phyloP scores from a whole-genome alignment of 208 protist genomes.

The Crithidia expoeki region DNA sequence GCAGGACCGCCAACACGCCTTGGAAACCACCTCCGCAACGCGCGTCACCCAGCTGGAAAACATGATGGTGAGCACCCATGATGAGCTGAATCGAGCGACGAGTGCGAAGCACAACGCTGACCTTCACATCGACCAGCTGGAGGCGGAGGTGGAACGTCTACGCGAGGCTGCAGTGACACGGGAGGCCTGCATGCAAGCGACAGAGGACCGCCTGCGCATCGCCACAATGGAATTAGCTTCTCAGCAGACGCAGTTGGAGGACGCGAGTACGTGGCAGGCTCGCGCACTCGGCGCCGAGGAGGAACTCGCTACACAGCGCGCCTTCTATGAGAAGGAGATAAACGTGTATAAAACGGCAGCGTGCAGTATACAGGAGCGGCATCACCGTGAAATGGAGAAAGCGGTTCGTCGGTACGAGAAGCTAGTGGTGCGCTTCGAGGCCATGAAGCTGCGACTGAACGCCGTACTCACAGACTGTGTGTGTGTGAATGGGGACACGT shows the following conservation, averaged over 20 bases:
- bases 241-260: conserved; percentile 16
- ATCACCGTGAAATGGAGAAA: conserved; percentile 37
- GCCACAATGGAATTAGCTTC: conserved; percentile 19
- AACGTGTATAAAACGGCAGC: conserved; percentile 48
- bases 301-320: conserved; percentile 40
- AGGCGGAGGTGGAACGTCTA: conserved; percentile 37
- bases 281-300: conserved; percentile 35
- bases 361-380: conserved; percentile 39
- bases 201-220: conserved; percentile 30
- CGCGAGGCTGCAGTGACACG: conserved; percentile 12
- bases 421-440: conserved; percentile 39
- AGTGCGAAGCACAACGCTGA: conserved; percentile 10
- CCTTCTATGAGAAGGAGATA: conserved; percentile 48
- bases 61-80: conserved; percentile 21
- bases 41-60: conserved; percentile 12
- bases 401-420: conserved; percentile 34
- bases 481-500: not conserved
- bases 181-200: conserved; percentile 27
- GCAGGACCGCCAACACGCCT: conserved; percentile 25
- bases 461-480: conserved; percentile 26
- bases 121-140: conserved; percentile 31
- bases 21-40: conserved; percentile 13
- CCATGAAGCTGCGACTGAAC: conserved; percentile 40
- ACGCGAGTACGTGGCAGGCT: conserved; percentile 29
- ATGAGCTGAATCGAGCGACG: conserved; percentile 11